Base-by-base conservation (phyloP, 2,329 filamentous ascomycete genomes). In the Diaporthe velutina region DNA sequence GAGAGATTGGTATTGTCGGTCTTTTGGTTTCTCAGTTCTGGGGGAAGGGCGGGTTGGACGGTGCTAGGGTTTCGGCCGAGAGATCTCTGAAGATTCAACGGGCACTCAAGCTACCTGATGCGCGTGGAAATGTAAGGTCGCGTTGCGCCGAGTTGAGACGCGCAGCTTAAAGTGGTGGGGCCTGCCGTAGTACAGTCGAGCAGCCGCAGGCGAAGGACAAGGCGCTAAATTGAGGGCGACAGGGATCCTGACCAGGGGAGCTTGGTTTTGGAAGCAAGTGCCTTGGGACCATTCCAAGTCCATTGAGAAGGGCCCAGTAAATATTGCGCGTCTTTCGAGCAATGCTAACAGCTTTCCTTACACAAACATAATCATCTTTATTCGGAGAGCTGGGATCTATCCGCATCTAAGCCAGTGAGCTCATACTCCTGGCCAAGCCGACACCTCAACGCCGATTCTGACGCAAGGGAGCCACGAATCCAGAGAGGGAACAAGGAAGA, bases 151-250 rank as follows among this genome's bases (percentile, higher is more conserved):
- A 42, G 45, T 28, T 50, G 54, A 40, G 74, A 75, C 74, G 74
- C 74, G 74, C 45, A 67, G 57, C 57, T 66, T 58, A 73, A 33
- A 57, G 70, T 76, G 74, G 74, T 67, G 74, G 58, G 25, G 50
- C 40, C 40, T 73, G 28, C n/a, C 25, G 33, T 68, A 25, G 33
- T 68, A 25, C 28, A 38, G 45, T 54, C n/a, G 17, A 38, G 64
- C 30, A 54, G 64, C 33, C 33, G 33, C 64, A 40, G 48, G 33
- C n/a, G 45, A 54, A 17, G 10, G 45, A 33, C 30, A 50, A 58
- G 54, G 54, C 50, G 70, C 70, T 71, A 71, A 71, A 45, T 33
- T 58, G 38, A 71, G 52, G 30, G 45, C 22, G 13, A 64, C 35
- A 60, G 28, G 35, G 57, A 13, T 48, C 30, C 17, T 54, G 35